A percentile compares a stretch with the other conserved stretches of the same genome.
These are phyloP conservation scores for Prunus fruticosa DNA, from an alignment of 306 rosid genomes.

Conservation along the genomic window DNA sequence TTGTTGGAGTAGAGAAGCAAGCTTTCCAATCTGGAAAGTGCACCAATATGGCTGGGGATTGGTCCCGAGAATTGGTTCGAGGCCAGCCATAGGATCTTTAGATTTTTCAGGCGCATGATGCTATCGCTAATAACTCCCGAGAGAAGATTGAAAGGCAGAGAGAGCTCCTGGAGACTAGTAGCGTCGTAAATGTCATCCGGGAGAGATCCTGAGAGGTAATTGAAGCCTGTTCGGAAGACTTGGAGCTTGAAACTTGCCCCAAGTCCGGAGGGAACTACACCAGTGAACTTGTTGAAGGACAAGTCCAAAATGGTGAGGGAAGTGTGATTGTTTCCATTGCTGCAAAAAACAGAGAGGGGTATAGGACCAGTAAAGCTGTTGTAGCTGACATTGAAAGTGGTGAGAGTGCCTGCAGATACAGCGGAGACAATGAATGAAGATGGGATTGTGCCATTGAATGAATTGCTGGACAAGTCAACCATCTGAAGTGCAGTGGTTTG, in stretches of 20 bases:
- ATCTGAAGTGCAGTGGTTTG: too few species aligned
- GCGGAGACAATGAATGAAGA: not conserved
- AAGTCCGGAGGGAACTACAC: too few species aligned
- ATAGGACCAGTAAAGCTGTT: too few species aligned
- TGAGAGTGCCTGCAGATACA: too few species aligned
- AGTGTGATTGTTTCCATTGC: too few species aligned
- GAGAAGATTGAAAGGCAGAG: not conserved
- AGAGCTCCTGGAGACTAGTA: not conserved
- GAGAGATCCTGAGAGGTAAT: not conserved
- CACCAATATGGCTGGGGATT: not conserved
- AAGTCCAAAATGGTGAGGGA: not conserved
- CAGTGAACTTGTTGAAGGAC: too few species aligned
- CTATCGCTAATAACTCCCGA: too few species aligned
- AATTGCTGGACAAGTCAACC: not conserved
- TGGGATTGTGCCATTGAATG: constrained; percentile 22
- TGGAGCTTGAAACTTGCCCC: not conserved
- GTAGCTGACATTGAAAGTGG: not conserved
- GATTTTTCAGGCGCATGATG: too few species aligned
- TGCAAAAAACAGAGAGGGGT: too few species aligned
- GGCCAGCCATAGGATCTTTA: too few species aligned
- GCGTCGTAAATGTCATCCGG: not conserved
- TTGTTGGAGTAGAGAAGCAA: not conserved
- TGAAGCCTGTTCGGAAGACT: not conserved
- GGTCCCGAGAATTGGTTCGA: not conserved
- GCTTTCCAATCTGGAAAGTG: not conserved